Conservation (phyloP, 2,329 filamentous ascomycete species). For the Hypoxylon sp. region DNA sequence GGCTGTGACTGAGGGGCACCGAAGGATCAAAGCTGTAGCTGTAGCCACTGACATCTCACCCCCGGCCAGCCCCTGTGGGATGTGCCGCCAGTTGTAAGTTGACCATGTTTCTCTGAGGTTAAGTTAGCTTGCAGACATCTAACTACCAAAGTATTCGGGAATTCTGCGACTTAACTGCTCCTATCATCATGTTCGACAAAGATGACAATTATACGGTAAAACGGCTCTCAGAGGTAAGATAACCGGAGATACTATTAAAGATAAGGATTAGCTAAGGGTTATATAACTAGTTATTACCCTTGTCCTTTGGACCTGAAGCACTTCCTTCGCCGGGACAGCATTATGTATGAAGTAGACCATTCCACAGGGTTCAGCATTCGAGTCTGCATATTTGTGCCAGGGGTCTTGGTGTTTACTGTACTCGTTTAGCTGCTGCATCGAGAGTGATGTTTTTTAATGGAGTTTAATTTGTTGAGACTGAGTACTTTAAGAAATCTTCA, state of each 20-base stretch:
- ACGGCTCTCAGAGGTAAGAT: conserved; percentile 75
- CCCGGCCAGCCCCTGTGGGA: conserved; percentile 86
- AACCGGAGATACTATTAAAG: conserved; percentile 11
- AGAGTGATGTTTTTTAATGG: conserved; percentile 11
- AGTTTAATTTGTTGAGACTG: conserved; percentile 20
- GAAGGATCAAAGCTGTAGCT: conserved; percentile 81
- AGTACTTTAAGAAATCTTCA: conserved; percentile 15
- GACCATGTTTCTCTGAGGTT: not conserved
- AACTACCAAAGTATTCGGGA: conserved; percentile 75
- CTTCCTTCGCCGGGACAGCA: conserved; percentile 60
- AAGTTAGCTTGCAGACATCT: not conserved
- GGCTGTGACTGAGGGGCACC: conserved; percentile 75
- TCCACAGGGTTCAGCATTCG: conserved; percentile 6
- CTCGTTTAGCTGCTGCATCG: conserved; percentile 6
- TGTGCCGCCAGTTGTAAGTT: conserved; percentile 92
- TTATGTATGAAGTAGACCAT: conserved; percentile 10
- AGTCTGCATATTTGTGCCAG: not conserved
- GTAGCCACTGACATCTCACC: conserved; percentile 84
- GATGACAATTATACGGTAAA: conserved; percentile 79
- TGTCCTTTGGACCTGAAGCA: conserved; percentile 77
- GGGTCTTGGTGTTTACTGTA: not conserved
- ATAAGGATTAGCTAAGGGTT: conserved; percentile 22
- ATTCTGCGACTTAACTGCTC: conserved; percentile 77
- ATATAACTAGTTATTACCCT: conserved; percentile 70
- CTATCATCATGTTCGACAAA: conserved; percentile 94